These are phyloP conservation scores for Candida odintsovae DNA, from an alignment of 805 yeast genomes.

Conservation along the genomic window DNA sequence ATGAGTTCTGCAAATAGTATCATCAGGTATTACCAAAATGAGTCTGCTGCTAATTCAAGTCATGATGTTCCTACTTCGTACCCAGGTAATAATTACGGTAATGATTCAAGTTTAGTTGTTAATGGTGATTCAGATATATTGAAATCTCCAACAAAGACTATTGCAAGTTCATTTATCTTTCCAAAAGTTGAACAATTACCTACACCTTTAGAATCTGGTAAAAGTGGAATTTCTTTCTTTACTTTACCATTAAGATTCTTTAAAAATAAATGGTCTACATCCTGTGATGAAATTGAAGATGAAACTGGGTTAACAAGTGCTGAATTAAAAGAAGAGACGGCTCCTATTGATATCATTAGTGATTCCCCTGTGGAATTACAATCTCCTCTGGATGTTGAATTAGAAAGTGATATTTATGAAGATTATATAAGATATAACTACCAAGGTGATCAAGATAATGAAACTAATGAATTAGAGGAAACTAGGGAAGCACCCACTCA, in stretches of 20 bases:
- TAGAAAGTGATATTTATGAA: conserved; percentile 5
- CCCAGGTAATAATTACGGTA: not conserved
- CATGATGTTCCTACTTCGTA: not conserved
- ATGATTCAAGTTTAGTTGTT: not conserved
- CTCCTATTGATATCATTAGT: conserved; percentile 7
- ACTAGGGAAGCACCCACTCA: too few species aligned
- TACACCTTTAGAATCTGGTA: conserved; percentile 4
- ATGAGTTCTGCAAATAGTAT: conserved; percentile 12
- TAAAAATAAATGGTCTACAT: not conserved
- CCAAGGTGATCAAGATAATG: conserved; percentile 1
- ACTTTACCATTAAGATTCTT: conserved; percentile 7
- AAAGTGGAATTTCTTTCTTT: conserved; percentile 2
- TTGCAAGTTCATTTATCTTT: conserved; percentile 1
- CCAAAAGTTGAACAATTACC: conserved; percentile 12
- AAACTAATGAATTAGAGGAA: conserved; percentile 5
- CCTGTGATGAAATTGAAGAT: not conserved
- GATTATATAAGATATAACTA: conserved; percentile 9
- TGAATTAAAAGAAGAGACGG: conserved; percentile 4
- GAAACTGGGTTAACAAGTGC: conserved; percentile 1
- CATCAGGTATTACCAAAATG: conserved; percentile 10
- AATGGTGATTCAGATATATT: not conserved
- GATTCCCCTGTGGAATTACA: conserved; percentile 8
- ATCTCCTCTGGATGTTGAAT: not conserved
- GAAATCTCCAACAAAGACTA: not conserved
- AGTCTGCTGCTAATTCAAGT: conserved; percentile 5